Percentiles rank a stretch among this genome's conserved stretches.
These are phyloP conservation scores for Ananas comosus DNA, from an alignment of 176 grass and related monocot species.

Conservation along the genomic window DNA sequence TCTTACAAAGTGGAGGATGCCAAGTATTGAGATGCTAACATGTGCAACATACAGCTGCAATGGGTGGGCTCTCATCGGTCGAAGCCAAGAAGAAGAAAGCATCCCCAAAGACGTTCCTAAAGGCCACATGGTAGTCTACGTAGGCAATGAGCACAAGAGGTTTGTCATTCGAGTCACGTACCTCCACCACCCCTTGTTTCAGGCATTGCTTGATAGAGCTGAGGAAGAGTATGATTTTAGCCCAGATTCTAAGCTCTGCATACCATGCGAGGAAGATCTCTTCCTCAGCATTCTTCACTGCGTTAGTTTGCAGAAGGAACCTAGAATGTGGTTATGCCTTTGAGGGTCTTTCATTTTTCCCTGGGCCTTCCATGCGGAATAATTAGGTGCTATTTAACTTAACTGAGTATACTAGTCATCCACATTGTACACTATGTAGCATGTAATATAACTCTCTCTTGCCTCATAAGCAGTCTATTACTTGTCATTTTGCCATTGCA, in stretches of 20 bases:
- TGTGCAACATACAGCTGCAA: not conserved
- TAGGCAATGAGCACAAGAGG: slow-evolving; percentile 53
- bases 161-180: slow-evolving; percentile 55
- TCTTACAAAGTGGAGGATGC: not conserved
- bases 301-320: slow-evolving; percentile 26
- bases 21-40: not conserved
- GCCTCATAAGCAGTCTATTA: no score
- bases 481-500: no score
- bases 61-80: not conserved
- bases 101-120: slow-evolving; percentile 71
- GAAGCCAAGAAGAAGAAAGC: not conserved
- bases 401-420: not conserved
- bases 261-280: slow-evolving; percentile 75
- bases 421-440: not conserved
- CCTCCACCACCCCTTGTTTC: slow-evolving; percentile 79
- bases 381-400: not conserved
- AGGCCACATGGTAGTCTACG: slow-evolving; percentile 87
- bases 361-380: not conserved
- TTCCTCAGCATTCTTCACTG: slow-evolving; percentile 56
- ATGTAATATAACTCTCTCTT: not conserved
- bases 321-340: not conserved
- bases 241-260: slow-evolving; percentile 32
- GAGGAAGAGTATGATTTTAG: slow-evolving; percentile 59
- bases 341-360: not conserved
- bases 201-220: slow-evolving; percentile 56